Percentiles rank a stretch among this genome's conserved stretches.
Conservation (phyloP, 805 yeast species). For the Metschnikowia drakensbergensis region DNA sequence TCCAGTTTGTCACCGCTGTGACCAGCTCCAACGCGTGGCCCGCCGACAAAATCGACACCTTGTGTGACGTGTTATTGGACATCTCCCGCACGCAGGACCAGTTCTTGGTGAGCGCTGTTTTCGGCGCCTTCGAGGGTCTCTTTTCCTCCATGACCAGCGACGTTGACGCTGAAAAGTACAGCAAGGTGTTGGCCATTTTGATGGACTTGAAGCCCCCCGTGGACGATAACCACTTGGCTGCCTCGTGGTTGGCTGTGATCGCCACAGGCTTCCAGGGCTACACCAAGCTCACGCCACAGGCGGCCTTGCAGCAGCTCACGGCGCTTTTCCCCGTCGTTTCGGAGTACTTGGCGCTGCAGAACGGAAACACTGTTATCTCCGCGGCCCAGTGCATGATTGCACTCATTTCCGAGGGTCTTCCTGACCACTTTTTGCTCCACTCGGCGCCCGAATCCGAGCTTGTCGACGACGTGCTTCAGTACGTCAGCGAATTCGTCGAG, state of each 20-base stretch:
- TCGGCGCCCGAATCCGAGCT: conserved; percentile 46
- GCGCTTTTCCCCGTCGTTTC: conserved; percentile 45
- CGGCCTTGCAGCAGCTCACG: conserved; percentile 56
- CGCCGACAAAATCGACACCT: conserved; percentile 54
- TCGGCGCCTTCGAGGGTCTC: conserved; percentile 77
- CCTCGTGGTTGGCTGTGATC: conserved; percentile 92
- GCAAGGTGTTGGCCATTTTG: conserved; percentile 63
- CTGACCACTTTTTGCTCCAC: conserved; percentile 52
- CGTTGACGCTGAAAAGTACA: conserved; percentile 60
- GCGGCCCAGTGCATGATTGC: conserved; percentile 88
- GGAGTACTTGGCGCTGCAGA: conserved; percentile 65
- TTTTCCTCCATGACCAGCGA: conserved; percentile 62
- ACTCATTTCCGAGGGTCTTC: conserved; percentile 61
- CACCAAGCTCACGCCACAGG: conserved; percentile 31
- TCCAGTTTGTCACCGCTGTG: conserved; percentile 72
- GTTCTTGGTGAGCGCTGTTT: conserved; percentile 75
- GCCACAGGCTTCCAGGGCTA: conserved; percentile 66
- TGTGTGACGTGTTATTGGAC: conserved; percentile 74
- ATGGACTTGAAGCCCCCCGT: conserved; percentile 76
- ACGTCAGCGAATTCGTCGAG: conserved; percentile 49
- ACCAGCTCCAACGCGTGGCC: conserved; percentile 85
- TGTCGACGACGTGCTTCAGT: conserved; percentile 50
- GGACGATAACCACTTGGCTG: conserved; percentile 81
- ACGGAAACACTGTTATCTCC: conserved; percentile 60
- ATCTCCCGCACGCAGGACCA: conserved; percentile 82